phyloP scores from a whole-genome alignment of 2,329 filamentous ascomycete genomes.

The Colletotrichum lindemuthianum region DNA sequence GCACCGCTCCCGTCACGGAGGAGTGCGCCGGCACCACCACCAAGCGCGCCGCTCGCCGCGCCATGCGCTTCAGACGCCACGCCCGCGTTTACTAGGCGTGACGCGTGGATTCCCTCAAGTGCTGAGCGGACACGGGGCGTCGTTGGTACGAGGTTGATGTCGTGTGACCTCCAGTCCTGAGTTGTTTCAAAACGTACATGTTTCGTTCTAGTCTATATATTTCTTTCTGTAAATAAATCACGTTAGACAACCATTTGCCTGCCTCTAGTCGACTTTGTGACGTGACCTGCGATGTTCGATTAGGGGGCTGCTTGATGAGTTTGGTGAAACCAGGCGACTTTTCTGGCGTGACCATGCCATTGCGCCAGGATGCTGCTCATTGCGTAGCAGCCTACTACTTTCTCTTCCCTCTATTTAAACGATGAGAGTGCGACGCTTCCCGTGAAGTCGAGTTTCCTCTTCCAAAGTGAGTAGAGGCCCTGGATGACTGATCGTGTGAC shows the following conservation, averaged over 20 bases:
- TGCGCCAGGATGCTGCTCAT: no score
- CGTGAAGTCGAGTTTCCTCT: no score
- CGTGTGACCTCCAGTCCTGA: background rate
- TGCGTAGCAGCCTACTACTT: no score
- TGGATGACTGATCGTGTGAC: no score
- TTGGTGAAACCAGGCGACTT: no score
- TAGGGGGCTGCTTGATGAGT: no score
- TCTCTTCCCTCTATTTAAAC: no score
- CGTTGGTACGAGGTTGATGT: background rate
- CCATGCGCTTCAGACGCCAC: constrained; percentile 29
- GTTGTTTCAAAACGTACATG: constrained; percentile 10
- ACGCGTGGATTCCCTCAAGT: background rate
- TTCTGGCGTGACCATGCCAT: no score
- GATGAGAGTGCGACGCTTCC: no score
- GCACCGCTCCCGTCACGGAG: constrained; percentile 6
- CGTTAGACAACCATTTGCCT: background rate
- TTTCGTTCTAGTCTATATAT: constrained; percentile 29
- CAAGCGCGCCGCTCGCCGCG: constrained; percentile 13
- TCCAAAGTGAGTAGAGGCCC: no score
- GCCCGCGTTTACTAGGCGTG: constrained; percentile 10
- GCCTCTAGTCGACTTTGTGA: background rate
- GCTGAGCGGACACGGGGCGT: constrained; percentile 11
- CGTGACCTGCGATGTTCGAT: background rate
- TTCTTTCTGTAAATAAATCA: constrained; percentile 22
- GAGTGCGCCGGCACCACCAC: background rate